Base-by-base conservation (phyloP, 2,329 filamentous ascomycete species). In the Phaeosphaeriaceae sp. region DNA sequence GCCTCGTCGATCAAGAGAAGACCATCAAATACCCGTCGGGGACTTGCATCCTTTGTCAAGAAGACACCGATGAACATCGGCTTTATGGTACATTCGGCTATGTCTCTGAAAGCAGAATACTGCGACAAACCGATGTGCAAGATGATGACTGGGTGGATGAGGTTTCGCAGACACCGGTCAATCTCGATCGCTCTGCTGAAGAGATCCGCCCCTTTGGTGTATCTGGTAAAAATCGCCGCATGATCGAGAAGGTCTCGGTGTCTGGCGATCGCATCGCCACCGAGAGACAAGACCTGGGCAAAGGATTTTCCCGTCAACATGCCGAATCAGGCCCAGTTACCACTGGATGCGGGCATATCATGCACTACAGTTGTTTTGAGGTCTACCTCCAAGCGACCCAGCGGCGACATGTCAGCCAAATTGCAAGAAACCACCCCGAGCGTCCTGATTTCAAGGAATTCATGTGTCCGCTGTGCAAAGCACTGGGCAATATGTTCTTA, bases 351-450 rank as follows among this genome's bases (percentile, higher is more conserved):
- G 95, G 95, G 2, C 95, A 99, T 76, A 96, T 99, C 71, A 99
- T 99, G 95, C 95, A 99, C 76, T 98, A 91, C 75, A 88, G 87
- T 66, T 99, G 95, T 79, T 99, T 99, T 73, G 93, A 97, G 70
- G 87, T 91, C 42, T 99, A 98, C 72, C 90, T 92, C 64, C 87
- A 91, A 47, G 92, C 94, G 3, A 96, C 92, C 0, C 84, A 89
- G 53, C 86, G 93, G 59, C 87, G 95, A 41, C 96, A 99, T 73
- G 87, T 86, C 20, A 92, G 95, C 69, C 95, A 99, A 75, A 97
- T 99, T 76, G 93, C 95, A 7, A 87, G 95, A 15, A 92, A 97
- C 68, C 95, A 98, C 68, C 95, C 95, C 0, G 96, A 99, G 75
- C 86, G 89, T 54, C 84, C 92, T 1, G 83, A 85, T 20, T 83